phyloP scores from a whole-genome alignment of 164 flowering plant species.

The Stephania yunnanensis region DNA sequence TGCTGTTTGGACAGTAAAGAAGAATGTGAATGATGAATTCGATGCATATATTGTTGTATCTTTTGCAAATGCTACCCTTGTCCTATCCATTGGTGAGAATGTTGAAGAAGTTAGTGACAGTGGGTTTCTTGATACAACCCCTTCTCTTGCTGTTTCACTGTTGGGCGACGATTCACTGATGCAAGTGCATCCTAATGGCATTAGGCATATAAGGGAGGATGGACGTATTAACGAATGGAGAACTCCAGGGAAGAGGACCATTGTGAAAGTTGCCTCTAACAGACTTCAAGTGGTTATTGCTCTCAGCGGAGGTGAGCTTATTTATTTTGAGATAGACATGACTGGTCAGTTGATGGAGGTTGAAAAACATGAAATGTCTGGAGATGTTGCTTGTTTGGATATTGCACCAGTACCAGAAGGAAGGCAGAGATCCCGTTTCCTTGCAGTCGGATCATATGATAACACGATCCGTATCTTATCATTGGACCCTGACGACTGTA shows the following conservation, averaged over 20 bases:
- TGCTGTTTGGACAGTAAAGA: constrained; percentile 99
- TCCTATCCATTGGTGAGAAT: constrained; percentile 98
- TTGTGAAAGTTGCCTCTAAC: constrained; percentile 94
- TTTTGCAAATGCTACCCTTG: constrained; percentile 93
- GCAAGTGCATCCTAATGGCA: constrained; percentile 99
- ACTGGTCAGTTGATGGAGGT: constrained; percentile 97
- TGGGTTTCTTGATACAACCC: constrained; percentile 96
- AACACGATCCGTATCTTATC: constrained; percentile 89
- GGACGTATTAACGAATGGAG: constrained; percentile 98
- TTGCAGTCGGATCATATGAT: constrained; percentile 98
- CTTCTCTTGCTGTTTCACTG: constrained; percentile 89
- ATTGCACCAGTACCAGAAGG: constrained; percentile 99
- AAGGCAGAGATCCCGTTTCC: constrained; percentile 91
- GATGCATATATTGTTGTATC: constrained; percentile 99
- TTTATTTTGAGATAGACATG: constrained; percentile 93
- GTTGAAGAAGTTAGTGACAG: constrained; percentile 98
- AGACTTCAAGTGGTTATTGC: constrained; percentile 97
- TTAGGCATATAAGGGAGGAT: constrained; percentile 96
- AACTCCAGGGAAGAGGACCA: constrained; percentile 96
- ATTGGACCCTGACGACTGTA: constrained; percentile 94
- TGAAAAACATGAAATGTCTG: constrained; percentile 96
- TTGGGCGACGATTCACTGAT: constrained; percentile 96
- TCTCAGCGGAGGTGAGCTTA: constrained; percentile 94
- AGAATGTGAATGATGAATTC: constrained; percentile 88
- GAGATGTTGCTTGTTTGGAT: constrained; percentile 96